Evolutionary conservation across 2,329 filamentous ascomycete species (phyloP).

Genomic region (Xylaria sp.): DNA sequence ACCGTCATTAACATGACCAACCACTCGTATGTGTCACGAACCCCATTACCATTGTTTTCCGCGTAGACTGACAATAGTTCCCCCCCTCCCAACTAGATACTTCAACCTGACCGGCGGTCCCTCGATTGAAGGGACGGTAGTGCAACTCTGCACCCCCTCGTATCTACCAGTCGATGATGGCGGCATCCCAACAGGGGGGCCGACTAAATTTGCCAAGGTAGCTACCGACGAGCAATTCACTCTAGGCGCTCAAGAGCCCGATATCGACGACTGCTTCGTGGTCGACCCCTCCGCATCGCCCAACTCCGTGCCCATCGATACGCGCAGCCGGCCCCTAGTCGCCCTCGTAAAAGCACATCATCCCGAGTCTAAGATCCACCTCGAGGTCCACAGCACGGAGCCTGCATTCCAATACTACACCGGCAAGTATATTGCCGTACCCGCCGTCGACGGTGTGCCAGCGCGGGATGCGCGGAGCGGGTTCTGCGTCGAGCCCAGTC

Average conservation of each 20-base stretch:
- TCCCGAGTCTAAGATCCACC: constrained; percentile 76
- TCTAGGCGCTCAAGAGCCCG: constrained; percentile 75
- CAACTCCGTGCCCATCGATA: constrained; percentile 70
- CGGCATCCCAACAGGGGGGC: constrained; percentile 77
- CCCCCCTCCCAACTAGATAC: constrained; percentile 56
- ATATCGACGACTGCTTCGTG: constrained; percentile 92
- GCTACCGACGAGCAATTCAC: constrained; percentile 74
- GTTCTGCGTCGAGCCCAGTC: constrained; percentile 91
- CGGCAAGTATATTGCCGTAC: constrained; percentile 83
- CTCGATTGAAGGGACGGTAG: constrained; percentile 66
- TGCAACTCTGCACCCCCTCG: constrained; percentile 71
- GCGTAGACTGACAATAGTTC: constrained; percentile 1
- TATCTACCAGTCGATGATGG: constrained; percentile 79
- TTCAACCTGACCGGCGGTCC: constrained; percentile 69
- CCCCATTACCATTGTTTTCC: neutral
- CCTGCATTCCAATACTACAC: constrained; percentile 98
- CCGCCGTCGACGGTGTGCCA: constrained; percentile 69
- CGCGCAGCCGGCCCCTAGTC: constrained; percentile 69
- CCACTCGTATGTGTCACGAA: constrained; percentile 73
- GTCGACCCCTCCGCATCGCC: constrained; percentile 68
- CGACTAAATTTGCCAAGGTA: constrained; percentile 72
- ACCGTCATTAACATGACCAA: constrained; percentile 94
- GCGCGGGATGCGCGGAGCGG: constrained; percentile 75
- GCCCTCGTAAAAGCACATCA: constrained; percentile 79
- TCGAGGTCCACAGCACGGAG: constrained; percentile 91